These are phyloP conservation scores for Wallacemonas collosoma DNA, from an alignment of 208 protist species.

Conservation along the genomic window DNA sequence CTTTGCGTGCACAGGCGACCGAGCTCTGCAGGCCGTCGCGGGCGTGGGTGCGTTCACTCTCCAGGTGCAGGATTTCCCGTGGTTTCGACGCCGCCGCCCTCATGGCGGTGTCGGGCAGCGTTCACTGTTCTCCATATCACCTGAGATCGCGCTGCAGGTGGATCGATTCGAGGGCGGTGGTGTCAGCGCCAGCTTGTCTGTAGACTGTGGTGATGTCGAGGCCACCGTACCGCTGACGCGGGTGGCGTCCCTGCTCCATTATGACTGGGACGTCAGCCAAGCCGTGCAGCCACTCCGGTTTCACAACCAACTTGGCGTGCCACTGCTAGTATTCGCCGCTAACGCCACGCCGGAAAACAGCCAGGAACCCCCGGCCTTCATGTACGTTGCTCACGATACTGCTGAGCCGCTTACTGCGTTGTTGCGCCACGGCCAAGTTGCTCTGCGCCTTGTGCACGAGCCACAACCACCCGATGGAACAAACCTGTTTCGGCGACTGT, in stretches of 20 bases:
- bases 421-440: conserved; percentile 2
- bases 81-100: background rate
- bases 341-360: background rate
- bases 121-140: conserved; percentile 31
- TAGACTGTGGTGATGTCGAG: conserved; percentile 30
- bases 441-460: conserved; percentile 7
- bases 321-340: conserved; percentile 26
- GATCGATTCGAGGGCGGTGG: conserved; percentile 22
- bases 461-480: background rate
- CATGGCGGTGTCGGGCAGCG: conserved; percentile 7
- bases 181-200: conserved; percentile 22
- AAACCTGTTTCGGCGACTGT: conserved; percentile 9
- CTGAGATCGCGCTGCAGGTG: conserved; percentile 39
- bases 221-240: conserved; percentile 35
- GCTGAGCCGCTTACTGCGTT: background rate
- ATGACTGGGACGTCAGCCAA: conserved; percentile 6
- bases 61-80: conserved; percentile 32
- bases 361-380: background rate
- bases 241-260: conserved; percentile 24
- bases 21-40: conserved; percentile 22
- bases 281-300: conserved; percentile 30
- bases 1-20: conserved; percentile 26
- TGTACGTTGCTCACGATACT: background rate
- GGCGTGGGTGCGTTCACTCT: conserved; percentile 19
- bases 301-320: conserved; percentile 35